Base-by-base conservation (phyloP, 768 basidiomycete genomes). In the Termitomyces sp. region DNA sequence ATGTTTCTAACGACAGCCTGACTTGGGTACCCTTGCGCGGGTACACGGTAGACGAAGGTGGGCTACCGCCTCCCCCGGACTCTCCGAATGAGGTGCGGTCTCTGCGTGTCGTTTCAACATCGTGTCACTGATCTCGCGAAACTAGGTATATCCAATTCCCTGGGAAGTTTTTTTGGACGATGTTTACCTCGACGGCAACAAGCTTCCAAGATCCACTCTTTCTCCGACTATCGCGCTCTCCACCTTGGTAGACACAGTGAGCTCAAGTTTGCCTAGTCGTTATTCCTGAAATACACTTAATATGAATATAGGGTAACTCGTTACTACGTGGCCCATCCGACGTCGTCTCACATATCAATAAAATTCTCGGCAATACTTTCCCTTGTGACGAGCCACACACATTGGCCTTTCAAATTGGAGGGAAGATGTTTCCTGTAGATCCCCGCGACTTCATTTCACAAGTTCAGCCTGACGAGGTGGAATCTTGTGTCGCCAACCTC, bases 141-240 rank as follows among this genome's bases (percentile, higher is more conserved):
- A n/a, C n/a, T 65, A 86, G 86, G 70, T 73, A 13, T 88, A 88
- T 69, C 84, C 86, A 1, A 75, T 88, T 32, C 78, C 85, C 12
- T 92, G 91, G 91, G 91, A 92, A 70, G 75, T 91, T 7, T 77
- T 81, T 32, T 61, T 92, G 7, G 90, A 91, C 57, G 85, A 85
- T 59, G 87, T 92, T 6, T 92, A 78, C 69, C 79, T 93, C 38
- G 87, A 92, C 64, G 89, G 87, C 13, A 67, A 78, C 62, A 78
- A 75, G 65, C 74, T 92, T n/a, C 80, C 84, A 6, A 79, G 77
- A 39, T 90, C 90, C 2, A 74, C 71, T 13, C 69, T 86, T 11
- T 77, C 82, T 1, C 68, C 81, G 0, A 71, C 69, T 4, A 84
- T 89, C 62, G 69, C 77, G 1, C 75, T 89, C 12, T 86, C 89